These are phyloP conservation scores for Artemisia tridentata DNA, from an alignment of 129 eudicot species.

Conservation along the genomic window DNA sequence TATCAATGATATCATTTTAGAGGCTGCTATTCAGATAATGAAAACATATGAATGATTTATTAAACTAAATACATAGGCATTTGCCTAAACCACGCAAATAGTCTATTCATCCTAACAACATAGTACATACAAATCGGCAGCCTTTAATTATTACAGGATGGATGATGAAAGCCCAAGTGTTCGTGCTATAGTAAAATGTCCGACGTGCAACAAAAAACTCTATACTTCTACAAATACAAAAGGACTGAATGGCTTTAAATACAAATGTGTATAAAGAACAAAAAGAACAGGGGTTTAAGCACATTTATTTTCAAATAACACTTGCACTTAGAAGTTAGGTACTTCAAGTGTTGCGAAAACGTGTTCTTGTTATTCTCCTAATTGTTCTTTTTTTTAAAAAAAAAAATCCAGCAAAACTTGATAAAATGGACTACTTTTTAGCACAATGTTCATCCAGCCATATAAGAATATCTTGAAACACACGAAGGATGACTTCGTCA, in stretches of 20 bases:
- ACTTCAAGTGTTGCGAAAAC: conserved; percentile 20
- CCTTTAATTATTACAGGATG: neutral
- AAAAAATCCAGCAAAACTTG: neutral
- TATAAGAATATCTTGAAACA: conserved; percentile 60
- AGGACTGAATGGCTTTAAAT: neutral
- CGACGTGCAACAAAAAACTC: neutral
- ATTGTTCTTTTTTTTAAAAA: neutral
- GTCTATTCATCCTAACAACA: neutral
- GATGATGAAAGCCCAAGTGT: neutral
- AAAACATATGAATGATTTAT: neutral
- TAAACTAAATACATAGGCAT: neutral
- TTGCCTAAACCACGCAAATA: neutral
- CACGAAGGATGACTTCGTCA: conserved; percentile 60
- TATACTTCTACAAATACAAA: neutral
- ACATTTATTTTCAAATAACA: conserved; percentile 17
- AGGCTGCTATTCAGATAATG: neutral
- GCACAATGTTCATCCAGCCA: conserved; percentile 75
- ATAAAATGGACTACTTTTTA: conserved; percentile 1
- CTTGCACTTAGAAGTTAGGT: neutral
- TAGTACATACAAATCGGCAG: neutral
- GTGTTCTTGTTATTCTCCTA: neutral
- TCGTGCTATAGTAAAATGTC: neutral
- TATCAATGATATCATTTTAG: neutral
- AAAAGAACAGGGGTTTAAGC: neutral
- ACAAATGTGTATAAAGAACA: neutral